Evolutionary conservation across 306 rosid genomes (phyloP).

Genomic region (Quercus mongolica): DNA sequence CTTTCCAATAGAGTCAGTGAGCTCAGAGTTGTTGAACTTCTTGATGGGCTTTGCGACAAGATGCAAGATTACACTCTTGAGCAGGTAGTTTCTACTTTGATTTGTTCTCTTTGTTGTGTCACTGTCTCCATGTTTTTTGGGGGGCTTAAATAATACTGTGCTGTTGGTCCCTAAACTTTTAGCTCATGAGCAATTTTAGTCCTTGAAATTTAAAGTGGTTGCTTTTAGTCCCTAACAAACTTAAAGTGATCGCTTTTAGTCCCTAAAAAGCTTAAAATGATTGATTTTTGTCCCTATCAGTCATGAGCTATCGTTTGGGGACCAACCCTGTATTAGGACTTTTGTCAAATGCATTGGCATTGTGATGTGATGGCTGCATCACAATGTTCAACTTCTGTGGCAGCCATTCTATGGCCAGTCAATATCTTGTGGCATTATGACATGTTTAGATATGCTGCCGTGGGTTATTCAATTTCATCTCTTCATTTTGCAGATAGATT

Average conservation of each 20-base stretch:
- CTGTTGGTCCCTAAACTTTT: no score
- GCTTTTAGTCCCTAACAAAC: no score
- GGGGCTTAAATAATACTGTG: no score
- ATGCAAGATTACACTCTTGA: slow-evolving; percentile 86
- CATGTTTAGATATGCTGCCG: slow-evolving; percentile 4
- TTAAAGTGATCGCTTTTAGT: no score
- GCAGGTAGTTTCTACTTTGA: slow-evolving; percentile 39
- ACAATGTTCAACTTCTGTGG: not conserved
- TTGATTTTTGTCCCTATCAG: no score
- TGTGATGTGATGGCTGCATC: not conserved
- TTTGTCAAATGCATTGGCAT: not conserved
- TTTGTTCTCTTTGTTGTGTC: not conserved
- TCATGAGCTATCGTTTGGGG: no score
- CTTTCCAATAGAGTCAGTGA: slow-evolving; percentile 67
- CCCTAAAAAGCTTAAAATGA: no score
- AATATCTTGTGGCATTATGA: not conserved
- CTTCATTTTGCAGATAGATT: slow-evolving; percentile 48
- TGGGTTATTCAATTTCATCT: not conserved
- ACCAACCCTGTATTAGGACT: no score
- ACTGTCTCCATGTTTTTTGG: not conserved
- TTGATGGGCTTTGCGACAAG: slow-evolving; percentile 90
- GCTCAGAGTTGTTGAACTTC: slow-evolving; percentile 87
- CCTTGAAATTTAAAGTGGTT: no score
- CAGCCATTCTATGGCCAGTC: slow-evolving; percentile 1
- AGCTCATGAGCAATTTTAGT: no score